Percentiles rank a stretch among this genome's conserved stretches.
Evolutionary conservation across 352 stramenopile species (phyloP).

Genomic region (Phytophthora idaei): DNA sequence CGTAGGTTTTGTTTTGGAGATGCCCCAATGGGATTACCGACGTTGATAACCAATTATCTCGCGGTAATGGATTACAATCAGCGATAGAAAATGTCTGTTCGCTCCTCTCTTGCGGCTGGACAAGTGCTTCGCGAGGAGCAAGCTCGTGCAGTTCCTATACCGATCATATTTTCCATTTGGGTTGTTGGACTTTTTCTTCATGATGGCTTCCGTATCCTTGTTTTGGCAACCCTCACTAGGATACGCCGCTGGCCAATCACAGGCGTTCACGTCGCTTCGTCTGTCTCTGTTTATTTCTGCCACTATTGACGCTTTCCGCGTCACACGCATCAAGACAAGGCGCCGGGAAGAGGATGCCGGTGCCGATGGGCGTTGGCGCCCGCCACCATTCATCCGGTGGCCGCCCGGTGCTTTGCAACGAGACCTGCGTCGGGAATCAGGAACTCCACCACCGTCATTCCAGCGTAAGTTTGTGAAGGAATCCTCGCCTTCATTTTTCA

Average conservation of each 20-base stretch:
- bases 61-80: too few species aligned
- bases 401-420: not conserved
- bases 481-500: conserved; percentile 2
- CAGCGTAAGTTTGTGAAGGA: not conserved
- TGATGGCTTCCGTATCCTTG: not conserved
- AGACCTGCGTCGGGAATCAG: not conserved
- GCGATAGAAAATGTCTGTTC: too few species aligned
- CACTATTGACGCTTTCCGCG: conserved; percentile 17
- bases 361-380: conserved; percentile 4
- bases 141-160: too few species aligned
- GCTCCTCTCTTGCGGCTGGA: too few species aligned
- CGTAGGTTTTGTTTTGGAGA: not conserved
- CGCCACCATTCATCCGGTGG: conserved; percentile 12
- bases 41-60: too few species aligned
- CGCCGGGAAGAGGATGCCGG: not conserved
- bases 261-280: conserved; percentile 18
- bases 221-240: conserved; percentile 3
- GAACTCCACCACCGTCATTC: too few species aligned
- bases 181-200: too few species aligned
- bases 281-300: conserved; percentile 12
- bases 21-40: too few species aligned
- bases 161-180: not conserved
- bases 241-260: conserved; percentile 7
- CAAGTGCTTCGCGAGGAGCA: too few species aligned
- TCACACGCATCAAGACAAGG: conserved; percentile 15